These are phyloP conservation scores for Toxoplasma gondii DNA, from an alignment of 169 alveolate species.

Conservation along the genomic window DNA sequence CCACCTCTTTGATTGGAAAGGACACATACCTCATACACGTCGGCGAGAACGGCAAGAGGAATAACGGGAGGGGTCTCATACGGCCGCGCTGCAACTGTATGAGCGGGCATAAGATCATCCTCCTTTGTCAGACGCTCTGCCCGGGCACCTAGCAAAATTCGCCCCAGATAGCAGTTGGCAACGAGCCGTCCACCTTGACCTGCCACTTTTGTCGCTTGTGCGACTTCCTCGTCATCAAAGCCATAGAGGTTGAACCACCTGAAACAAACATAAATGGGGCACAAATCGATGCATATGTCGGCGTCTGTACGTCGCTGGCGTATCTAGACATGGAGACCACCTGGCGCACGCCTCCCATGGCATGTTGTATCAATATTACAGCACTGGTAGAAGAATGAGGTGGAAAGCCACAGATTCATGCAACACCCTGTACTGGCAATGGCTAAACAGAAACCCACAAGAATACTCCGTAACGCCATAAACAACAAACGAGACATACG, in stretches of 20 bases:
- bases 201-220: constrained; percentile 67
- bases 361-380: too few relatives aligned
- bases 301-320: too few relatives aligned
- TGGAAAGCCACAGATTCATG: too few relatives aligned
- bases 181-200: constrained; percentile 68
- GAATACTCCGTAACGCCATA: too few relatives aligned
- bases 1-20: too few relatives aligned
- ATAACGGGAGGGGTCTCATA: constrained; percentile 84
- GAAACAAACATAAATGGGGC: background rate
- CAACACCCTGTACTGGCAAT: too few relatives aligned
- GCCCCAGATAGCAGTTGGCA: constrained; percentile 83
- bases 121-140: constrained; percentile 84
- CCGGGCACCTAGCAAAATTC: constrained; percentile 87
- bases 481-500: background rate
- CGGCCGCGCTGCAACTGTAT: constrained; percentile 84
- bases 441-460: background rate
- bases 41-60: constrained; percentile 84
- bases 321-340: too few relatives aligned
- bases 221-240: constrained; percentile 74
- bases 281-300: constrained; percentile 64
- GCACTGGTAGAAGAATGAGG: too few relatives aligned
- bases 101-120: constrained; percentile 87
- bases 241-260: constrained; percentile 92
- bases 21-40: constrained; percentile 84
- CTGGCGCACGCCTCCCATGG: too few relatives aligned